Base-by-base conservation (phyloP, 805 yeast genomes). In the Suhomyces sp. region DNA sequence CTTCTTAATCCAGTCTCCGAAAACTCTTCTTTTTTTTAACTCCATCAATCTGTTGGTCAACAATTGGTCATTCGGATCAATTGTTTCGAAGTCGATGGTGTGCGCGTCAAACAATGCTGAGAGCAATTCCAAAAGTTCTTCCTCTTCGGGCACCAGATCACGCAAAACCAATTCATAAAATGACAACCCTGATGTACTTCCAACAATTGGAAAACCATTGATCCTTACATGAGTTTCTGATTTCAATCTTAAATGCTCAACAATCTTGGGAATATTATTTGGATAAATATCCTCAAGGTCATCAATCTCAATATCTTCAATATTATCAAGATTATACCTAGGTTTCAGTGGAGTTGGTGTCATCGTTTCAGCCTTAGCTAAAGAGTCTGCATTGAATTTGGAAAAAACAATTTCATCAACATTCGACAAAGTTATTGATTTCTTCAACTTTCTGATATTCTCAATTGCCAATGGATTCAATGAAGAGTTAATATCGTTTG, bases 1-100 rank as follows among this genome's bases (percentile, higher is more conserved):
- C 3, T 53, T 43, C 37, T 70, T 73, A 10, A 86, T 56, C 91
- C 95, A 87, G 0, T 53, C 39, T 2, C 76, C 63, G 22, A 88
- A 55, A 2, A 61, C 55, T 11, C 68, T 60, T 33, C 76, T 75
- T 40, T 78, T 69, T 27, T 48, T 48, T 31, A 28, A 33, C 2
- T 28, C 29, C 20, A 44, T 42, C 23, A 58, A 44, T 49, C 36
- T 10, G 38, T 36, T 10, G 15, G 23, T 47, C 48, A 14, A 43
- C 36, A 14, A 38, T 31, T n/a, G 23, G 25, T 39, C 43, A 23
- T 38, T 23, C 8, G n/a, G 12, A 7, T n/a, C 16, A 2, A 19
- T 40, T 5, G 34, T 20, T 7, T 36, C 29, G 12, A 28, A 24
- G 14, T 33, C 27, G 26, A 24, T 1, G 15, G 27, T 25, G 6